Evolutionary conservation across 495 filamentous ascomycete genomes (phyloP), one percentile per base, ranked within the genome.

Genomic region (Filosporella fistucella): DNA sequence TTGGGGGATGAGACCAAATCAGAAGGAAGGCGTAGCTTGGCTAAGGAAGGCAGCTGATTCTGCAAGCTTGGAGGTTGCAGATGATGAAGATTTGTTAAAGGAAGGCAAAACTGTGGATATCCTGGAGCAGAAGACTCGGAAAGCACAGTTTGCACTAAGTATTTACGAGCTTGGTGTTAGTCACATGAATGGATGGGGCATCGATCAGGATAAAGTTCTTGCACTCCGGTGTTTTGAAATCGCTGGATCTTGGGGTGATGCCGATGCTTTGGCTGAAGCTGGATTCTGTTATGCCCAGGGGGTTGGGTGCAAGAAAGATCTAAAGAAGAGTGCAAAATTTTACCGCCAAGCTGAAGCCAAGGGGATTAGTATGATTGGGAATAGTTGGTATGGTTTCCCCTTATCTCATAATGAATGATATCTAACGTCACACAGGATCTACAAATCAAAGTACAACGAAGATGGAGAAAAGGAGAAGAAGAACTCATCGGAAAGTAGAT

Each of bases 161-260:
- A 87, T 96, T 26, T 98, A 98, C 51, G 93, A 98, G 68, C 70
- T 98, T 16, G 93, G 93, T 5, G 86, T 96, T n/a, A 93, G 87
- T 65, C 88, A 96, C 63, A 84, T 96, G 78, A 96, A 98, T 54
- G 93, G 93, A 2, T 98, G 93, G 93, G 93, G 93, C 4, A 93
- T 91, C 36, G 82, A 91, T 54, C 88, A 93, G 63, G 91, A 98
- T 60, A 95, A 95, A 60, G 70, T 76, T 4, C 72, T 96, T 44
- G 93, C 90, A 2, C 65, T 98, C 51, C 77, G 89, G 35, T 97
- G 94, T 55, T 98, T 96, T 62, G 93, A 98, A 63, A 95, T 96
- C 51, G 94, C 93, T 30, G 91, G 86, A 39, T 83, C 68, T 56
- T 97, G 93, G 93, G 93, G 93, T n/a, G 93, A 98, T 69, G 81